Evolutionary conservation across 2,329 filamentous ascomycete species (phyloP), one percentile per base, ranked within the genome.

Genomic region (Phaeosphaeria sp.): DNA sequence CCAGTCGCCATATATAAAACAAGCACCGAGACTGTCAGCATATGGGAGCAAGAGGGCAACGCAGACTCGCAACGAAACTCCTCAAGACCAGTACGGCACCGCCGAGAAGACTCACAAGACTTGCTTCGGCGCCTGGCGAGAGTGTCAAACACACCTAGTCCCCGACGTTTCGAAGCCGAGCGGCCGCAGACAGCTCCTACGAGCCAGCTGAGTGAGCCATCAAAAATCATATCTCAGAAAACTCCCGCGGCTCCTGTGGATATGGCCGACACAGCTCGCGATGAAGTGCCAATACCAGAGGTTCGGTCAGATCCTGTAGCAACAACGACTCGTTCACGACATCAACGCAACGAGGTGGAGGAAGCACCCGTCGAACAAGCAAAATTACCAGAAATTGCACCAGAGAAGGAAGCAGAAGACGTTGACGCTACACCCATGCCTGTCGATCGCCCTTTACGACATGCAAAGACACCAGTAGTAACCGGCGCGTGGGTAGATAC

Each of bases 401-500:
- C 62, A 44, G 52, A 59, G 51, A 17, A 44, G 20, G 54, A 58
- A 23, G 20, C 52, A 21, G 55, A 46, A 27, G 61, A 67, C 1
- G 46, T 68, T 10, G 67, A 74, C 47, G 64, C 62, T 6, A 77
- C 72, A 20, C 72, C 74, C 18, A 62, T 72, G 50, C 71, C 72
- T 22, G 52, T 56, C 22, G 65, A 71, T 21, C 66, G 51, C 6
- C 55, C 69, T 2, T 44, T 63, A 23, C 46, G 70, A 7, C 63
- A 70, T 18, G 65, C 73, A 6, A 80, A 79, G 55, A 82, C 81
- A 3, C 80, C 81, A 13, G 65, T 78, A 2, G 79, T 82, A 6
- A 81, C 77, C 46, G 81, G 81, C 22, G 81, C 77, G 22, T 83
- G 81, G 81, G 67, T 82, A 30, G 81, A 82, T 43, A 83, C 81